A percentile compares a stretch with the other conserved stretches of the same genome.
Evolutionary conservation across 148 eudicot species (phyloP).

Genomic region (Rhododendron simsii): DNA sequence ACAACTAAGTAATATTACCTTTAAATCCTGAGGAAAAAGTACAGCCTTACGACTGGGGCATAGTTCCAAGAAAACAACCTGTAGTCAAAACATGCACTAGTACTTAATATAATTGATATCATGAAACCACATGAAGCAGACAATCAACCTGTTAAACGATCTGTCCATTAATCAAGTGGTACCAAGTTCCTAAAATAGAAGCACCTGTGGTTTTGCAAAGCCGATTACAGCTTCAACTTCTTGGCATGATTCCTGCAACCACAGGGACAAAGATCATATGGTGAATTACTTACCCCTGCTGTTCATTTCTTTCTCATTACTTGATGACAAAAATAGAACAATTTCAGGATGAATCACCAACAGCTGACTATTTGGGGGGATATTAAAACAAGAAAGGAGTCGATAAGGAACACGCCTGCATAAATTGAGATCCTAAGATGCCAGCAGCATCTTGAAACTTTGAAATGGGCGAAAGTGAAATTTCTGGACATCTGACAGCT

Average conservation of each 20-base stretch:
- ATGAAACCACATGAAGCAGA: too few relatives aligned
- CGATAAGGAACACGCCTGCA: background rate
- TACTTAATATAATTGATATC: background rate
- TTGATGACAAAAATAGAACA: too few relatives aligned
- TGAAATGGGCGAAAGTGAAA: background rate
- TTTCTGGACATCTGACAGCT: background rate
- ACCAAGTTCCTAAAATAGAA: constrained; percentile 12
- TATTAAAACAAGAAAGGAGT: background rate
- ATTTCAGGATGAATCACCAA: background rate
- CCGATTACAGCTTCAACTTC: constrained; percentile 83
- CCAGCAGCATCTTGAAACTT: background rate
- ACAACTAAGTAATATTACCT: constrained; percentile 33
- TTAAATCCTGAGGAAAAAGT: constrained; percentile 61
- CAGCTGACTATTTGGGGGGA: too few relatives aligned
- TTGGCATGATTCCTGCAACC: constrained; percentile 75
- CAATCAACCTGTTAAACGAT: constrained; percentile 1
- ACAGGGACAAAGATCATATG: background rate
- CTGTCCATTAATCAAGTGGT: constrained; percentile 6
- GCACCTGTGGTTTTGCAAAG: constrained; percentile 78
- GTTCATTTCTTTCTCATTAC: background rate
- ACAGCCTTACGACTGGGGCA: constrained; percentile 76
- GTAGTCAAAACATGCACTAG: constrained; percentile 10
- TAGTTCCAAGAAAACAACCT: constrained; percentile 95
- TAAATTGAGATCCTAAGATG: background rate
- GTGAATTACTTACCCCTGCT: background rate